Conservation (phyloP, 2,329 filamentous ascomycete species). For the Periconia digitata region DNA sequence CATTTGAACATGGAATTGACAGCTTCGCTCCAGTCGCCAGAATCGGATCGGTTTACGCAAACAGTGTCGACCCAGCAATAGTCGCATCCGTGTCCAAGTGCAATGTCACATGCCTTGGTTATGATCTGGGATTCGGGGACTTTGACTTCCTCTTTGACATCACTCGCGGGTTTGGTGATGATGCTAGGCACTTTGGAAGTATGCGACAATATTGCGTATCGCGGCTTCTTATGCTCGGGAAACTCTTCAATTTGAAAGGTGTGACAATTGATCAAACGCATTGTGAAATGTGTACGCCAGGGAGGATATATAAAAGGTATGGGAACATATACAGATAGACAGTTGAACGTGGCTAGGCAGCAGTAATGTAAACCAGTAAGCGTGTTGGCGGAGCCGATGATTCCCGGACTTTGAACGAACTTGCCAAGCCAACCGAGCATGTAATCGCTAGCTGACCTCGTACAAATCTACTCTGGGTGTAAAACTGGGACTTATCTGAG, state of each 20-base stretch:
- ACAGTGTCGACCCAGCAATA: slow-evolving; percentile 12
- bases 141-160: neutral
- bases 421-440: no score
- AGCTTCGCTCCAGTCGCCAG: slow-evolving; percentile 9
- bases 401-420: no score
- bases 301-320: no score
- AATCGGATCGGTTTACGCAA: slow-evolving; percentile 15
- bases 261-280: neutral
- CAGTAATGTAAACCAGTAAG: no score
- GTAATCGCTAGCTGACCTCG: no score
- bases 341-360: no score
- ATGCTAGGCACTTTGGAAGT: neutral
- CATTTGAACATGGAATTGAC: slow-evolving; percentile 19
- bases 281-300: no score
- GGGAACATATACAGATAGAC: no score
- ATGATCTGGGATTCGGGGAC: neutral
- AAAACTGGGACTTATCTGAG: no score
- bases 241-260: neutral
- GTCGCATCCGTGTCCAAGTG: neutral
- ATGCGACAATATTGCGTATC: neutral
- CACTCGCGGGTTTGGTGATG: neutral
- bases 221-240: neutral
- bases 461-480: no score
- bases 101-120: neutral
- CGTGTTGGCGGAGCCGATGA: no score